Conservation (phyloP, 1,139 yeast species). For the Kurtzmaniella quercitrusa region DNA sequence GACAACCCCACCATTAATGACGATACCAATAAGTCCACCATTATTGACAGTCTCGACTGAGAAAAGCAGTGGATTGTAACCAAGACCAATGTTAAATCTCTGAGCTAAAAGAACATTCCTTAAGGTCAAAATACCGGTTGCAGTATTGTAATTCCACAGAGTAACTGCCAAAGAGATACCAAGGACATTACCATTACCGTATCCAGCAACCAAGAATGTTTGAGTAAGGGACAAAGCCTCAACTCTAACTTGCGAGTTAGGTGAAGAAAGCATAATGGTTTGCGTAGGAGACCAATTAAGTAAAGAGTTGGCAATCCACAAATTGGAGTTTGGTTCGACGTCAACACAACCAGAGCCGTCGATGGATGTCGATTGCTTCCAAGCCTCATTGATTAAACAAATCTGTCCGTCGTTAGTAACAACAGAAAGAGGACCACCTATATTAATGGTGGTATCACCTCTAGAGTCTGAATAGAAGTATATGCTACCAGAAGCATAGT, state of each 20-base stretch:
- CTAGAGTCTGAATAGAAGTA: slow-evolving; percentile 13
- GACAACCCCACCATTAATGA: slow-evolving; percentile 7
- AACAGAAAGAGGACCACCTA: slow-evolving; percentile 12
- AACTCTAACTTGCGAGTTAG: slow-evolving; percentile 15
- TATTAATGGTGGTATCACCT: slow-evolving; percentile 12
- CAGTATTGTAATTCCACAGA: slow-evolving; percentile 9
- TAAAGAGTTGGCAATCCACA: slow-evolving; percentile 13
- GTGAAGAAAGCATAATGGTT: slow-evolving; percentile 13
- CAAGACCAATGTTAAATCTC: slow-evolving; percentile 17
- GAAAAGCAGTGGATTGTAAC: slow-evolving; percentile 15
- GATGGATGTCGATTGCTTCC: slow-evolving; percentile 14
- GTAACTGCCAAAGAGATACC: slow-evolving; percentile 16
- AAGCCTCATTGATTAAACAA: slow-evolving; percentile 17
- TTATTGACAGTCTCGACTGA: background rate
- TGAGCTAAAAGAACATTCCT: slow-evolving; percentile 6
- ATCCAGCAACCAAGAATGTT: slow-evolving; percentile 23
- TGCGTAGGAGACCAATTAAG: slow-evolving; percentile 12
- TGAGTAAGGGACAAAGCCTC: slow-evolving; percentile 13
- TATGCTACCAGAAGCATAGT: slow-evolving; percentile 13
- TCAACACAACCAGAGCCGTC: slow-evolving; percentile 19
- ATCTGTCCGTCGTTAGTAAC: slow-evolving; percentile 17
- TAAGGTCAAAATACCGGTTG: slow-evolving; percentile 15
- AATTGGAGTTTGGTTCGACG: slow-evolving; percentile 13
- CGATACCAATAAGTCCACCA: slow-evolving; percentile 5
- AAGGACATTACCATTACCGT: slow-evolving; percentile 24